Evolutionary conservation across 1,284 basidiomycete genomes (phyloP).

Genomic region (Boletellus dicymbophilus): DNA sequence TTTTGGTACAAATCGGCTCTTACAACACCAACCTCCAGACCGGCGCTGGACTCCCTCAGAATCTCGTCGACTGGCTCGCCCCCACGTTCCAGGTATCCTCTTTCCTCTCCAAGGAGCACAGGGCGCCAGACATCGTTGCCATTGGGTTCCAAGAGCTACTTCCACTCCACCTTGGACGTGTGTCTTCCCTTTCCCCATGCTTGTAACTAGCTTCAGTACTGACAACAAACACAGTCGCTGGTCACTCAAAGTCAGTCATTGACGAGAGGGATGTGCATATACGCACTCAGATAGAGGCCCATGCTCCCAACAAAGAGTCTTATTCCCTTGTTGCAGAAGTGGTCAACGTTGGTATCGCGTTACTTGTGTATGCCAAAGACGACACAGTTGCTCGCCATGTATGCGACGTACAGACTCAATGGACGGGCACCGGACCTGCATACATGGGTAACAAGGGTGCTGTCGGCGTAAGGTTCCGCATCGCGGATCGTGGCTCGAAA

Average conservation of each 20-base stretch:
- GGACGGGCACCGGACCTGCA: slow-evolving; percentile 74
- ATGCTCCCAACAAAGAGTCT: slow-evolving; percentile 65
- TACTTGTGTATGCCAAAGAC: slow-evolving; percentile 81
- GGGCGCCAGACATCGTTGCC: slow-evolving; percentile 80
- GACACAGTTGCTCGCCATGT: slow-evolving; percentile 61
- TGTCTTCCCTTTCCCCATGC: slow-evolving; percentile 32
- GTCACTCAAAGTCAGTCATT: slow-evolving; percentile 63
- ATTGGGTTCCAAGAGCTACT: slow-evolving; percentile 91
- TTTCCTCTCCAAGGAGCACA: slow-evolving; percentile 60
- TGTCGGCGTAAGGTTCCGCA: slow-evolving; percentile 84
- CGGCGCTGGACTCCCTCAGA: slow-evolving; percentile 68
- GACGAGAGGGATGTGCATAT: slow-evolving; percentile 62
- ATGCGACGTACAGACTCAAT: slow-evolving; percentile 69
- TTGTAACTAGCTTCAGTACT: slow-evolving; percentile 11
- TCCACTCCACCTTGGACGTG: slow-evolving; percentile 79
- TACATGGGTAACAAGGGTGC: slow-evolving; percentile 97
- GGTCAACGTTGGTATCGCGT: slow-evolving; percentile 78
- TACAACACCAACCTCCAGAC: slow-evolving; percentile 88
- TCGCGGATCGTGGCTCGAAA: slow-evolving; percentile 54
- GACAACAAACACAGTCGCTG: slow-evolving; percentile 49
- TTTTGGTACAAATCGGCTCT: slow-evolving; percentile 79
- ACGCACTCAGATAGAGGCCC: slow-evolving; percentile 67
- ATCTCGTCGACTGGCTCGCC: slow-evolving; percentile 81
- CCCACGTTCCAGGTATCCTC: slow-evolving; percentile 76
- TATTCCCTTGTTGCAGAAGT: slow-evolving; percentile 75